Evolutionary conservation across 1,284 basidiomycete species (phyloP), one percentile per base, ranked within the genome.

Genomic region (Sutorius eximius): DNA sequence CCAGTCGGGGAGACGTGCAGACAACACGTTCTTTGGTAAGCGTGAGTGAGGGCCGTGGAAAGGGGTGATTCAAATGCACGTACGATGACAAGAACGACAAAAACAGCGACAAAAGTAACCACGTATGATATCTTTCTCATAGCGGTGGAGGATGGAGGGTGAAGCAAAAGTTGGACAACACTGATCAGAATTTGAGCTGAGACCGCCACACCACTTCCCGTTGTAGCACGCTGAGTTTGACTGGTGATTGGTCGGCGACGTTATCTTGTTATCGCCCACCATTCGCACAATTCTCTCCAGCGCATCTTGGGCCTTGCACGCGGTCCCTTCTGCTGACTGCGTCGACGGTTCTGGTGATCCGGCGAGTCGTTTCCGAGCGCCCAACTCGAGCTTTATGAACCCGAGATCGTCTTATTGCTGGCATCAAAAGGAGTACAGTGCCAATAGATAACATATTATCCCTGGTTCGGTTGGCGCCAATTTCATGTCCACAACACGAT

Each of bases 81-180:
- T 61, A 87, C 87, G 51, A 89, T 64, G 32, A 79, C 59, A 12
- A 87, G 71, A 15, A 78, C 77, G 32, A 76, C 49, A 6, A 74
- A 58, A 3, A 83, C 82, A 36, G 79, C 78, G 49, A 83, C 59
- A 55, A 86, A 82, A 0, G 84, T 80, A 53, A 85, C 56, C 38
- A 80, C 77, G 60, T 87, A 87, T 0, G 85, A 87, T 3, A 76
- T 80, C 64, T 86, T 87, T 56, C 85, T 74, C 85, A 87, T 87
- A n/a, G 52, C 68, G 51, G 52, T 38, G 45, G 42, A 13, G 41
- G 32, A 20, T 22, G 45, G 5, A 45, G n/a, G n/a, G 10, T 27
- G 43, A 36, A 29, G 24, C 16, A 20, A 38, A 30, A 42, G 22
- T 11, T 10, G 32, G 42, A 27, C 10, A 29, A 48, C 12, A 44